Percentiles rank a stretch among this genome's conserved stretches.
Evolutionary conservation across 2,329 filamentous ascomycete species (phyloP).

Genomic region (Trichoderma gracile): DNA sequence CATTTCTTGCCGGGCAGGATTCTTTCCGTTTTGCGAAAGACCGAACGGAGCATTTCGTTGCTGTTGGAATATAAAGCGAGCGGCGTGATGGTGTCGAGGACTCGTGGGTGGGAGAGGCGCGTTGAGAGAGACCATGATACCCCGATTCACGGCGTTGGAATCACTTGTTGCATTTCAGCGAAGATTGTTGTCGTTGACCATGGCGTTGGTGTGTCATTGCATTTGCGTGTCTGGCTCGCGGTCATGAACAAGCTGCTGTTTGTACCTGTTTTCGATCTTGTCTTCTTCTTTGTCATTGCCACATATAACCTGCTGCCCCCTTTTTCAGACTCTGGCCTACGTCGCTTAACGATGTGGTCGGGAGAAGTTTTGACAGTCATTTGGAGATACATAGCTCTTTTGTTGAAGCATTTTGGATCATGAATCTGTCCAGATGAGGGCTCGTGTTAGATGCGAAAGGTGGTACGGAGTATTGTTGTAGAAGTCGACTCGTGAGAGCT

Average conservation of each 20-base stretch:
- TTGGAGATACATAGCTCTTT: slow-evolving; percentile 23
- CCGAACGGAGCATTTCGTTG: background rate
- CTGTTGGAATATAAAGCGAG: slow-evolving; percentile 15
- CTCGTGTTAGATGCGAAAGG: background rate
- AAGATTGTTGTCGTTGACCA: slow-evolving; percentile 24
- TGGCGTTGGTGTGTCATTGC: slow-evolving; percentile 22
- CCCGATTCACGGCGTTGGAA: slow-evolving; percentile 31
- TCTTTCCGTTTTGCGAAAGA: slow-evolving; percentile 6
- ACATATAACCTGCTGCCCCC: background rate
- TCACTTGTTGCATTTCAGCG: slow-evolving; percentile 26
- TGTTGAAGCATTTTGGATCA: slow-evolving; percentile 2
- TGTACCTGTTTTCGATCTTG: slow-evolving; percentile 4
- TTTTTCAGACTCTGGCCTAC: slow-evolving; percentile 1
- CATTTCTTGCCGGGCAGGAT: background rate
- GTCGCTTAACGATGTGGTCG: background rate
- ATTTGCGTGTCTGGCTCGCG: slow-evolving; percentile 13
- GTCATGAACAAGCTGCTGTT: slow-evolving; percentile 15
- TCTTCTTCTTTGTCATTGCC: slow-evolving; percentile 10
- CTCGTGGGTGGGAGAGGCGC: slow-evolving; percentile 21
- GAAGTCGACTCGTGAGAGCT: no score
- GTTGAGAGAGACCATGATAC: slow-evolving; percentile 31
- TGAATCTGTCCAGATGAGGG: background rate
- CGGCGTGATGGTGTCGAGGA: slow-evolving; percentile 25
- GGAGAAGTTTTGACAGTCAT: slow-evolving; percentile 6
- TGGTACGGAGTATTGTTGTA: no score